Percentiles rank a stretch among this genome's conserved stretches.
Conservation (phyloP, 2,329 filamentous ascomycete genomes). For the Talaromyces funiculosus region DNA sequence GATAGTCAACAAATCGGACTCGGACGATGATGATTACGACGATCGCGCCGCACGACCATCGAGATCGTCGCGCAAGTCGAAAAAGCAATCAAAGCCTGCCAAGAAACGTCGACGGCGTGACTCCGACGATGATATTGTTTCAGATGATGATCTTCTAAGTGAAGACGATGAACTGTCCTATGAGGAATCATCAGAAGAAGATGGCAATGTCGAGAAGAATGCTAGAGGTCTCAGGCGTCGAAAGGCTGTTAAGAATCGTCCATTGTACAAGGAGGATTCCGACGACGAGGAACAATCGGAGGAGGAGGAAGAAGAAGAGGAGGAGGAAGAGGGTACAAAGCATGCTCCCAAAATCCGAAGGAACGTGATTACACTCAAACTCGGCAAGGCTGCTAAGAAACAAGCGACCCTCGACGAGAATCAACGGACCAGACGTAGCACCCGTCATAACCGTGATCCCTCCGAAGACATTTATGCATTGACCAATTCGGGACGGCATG, state of each 20-base stretch:
- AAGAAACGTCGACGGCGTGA: slow-evolving; percentile 43
- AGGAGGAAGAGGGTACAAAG: slow-evolving; percentile 17
- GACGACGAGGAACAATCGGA: slow-evolving; percentile 27
- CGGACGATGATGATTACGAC: slow-evolving; percentile 42
- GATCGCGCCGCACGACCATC: slow-evolving; percentile 30
- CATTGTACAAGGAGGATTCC: slow-evolving; percentile 54
- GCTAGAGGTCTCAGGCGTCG: slow-evolving; percentile 54
- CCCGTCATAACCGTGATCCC: slow-evolving; percentile 54
- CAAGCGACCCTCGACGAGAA: slow-evolving; percentile 23
- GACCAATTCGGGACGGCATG: slow-evolving; percentile 55
- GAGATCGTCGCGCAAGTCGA: slow-evolving; percentile 25
- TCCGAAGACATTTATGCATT: slow-evolving; percentile 53
- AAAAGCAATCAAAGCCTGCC: slow-evolving; percentile 30
- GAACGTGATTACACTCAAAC: slow-evolving; percentile 28
- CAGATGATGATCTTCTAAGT: slow-evolving; percentile 33
- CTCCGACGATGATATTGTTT: slow-evolving; percentile 35
- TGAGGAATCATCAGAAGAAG: slow-evolving; percentile 39
- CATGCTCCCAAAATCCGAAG: slow-evolving; percentile 20
- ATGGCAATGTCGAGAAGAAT: slow-evolving; percentile 46
- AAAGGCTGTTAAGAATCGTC: slow-evolving; percentile 49
- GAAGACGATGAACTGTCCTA: slow-evolving; percentile 40
- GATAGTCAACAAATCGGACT: slow-evolving; percentile 39
- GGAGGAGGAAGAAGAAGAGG: slow-evolving; percentile 32
- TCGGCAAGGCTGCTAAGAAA: slow-evolving; percentile 23
- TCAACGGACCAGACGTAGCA: slow-evolving; percentile 46